A percentile compares a stretch with the other conserved stretches of the same genome.
phyloP scores from a whole-genome alignment of 2,329 filamentous ascomycete species.

The Nemania serpens region DNA sequence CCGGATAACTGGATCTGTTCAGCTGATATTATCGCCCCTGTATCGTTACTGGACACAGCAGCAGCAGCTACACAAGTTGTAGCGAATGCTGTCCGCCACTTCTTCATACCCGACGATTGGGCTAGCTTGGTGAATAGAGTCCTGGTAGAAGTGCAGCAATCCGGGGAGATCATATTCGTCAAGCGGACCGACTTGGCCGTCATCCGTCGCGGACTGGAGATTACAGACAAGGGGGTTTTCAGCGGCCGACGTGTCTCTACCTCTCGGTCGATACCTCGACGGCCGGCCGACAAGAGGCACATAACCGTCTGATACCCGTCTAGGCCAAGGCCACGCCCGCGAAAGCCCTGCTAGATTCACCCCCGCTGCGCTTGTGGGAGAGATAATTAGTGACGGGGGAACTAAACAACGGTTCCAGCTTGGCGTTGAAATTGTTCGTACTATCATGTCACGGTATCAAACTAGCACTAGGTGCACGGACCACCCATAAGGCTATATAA shows the following conservation, averaged over 20 bases:
- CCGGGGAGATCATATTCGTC: slow-evolving; percentile 15
- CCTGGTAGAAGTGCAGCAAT: slow-evolving; percentile 2
- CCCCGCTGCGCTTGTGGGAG: too few relatives aligned
- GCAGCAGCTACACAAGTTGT: not conserved
- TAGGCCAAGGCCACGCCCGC: too few relatives aligned
- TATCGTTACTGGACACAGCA: not conserved
- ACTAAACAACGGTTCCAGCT: too few relatives aligned
- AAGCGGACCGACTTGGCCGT: slow-evolving; percentile 16
- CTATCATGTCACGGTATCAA: too few relatives aligned
- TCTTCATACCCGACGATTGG: slow-evolving; percentile 28
- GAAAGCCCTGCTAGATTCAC: too few relatives aligned
- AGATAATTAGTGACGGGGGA: too few relatives aligned
- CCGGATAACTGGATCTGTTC: slow-evolving; percentile 19
- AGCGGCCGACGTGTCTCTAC: not conserved
- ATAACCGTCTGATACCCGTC: not conserved
- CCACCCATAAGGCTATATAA: too few relatives aligned
- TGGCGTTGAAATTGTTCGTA: too few relatives aligned
- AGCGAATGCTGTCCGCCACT: slow-evolving; percentile 4
- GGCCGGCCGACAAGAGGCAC: not conserved
- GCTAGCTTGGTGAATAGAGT: not conserved
- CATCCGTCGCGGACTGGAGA: slow-evolving; percentile 17
- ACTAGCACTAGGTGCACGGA: too few relatives aligned
- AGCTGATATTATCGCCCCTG: not conserved
- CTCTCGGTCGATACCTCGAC: not conserved
- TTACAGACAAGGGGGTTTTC: slow-evolving; percentile 1